Percentiles rank a stretch among this genome's conserved stretches.
These are phyloP conservation scores for Hirsutella minnesotensis DNA, from an alignment of 2,329 filamentous ascomycete species.

Conservation along the genomic window DNA sequence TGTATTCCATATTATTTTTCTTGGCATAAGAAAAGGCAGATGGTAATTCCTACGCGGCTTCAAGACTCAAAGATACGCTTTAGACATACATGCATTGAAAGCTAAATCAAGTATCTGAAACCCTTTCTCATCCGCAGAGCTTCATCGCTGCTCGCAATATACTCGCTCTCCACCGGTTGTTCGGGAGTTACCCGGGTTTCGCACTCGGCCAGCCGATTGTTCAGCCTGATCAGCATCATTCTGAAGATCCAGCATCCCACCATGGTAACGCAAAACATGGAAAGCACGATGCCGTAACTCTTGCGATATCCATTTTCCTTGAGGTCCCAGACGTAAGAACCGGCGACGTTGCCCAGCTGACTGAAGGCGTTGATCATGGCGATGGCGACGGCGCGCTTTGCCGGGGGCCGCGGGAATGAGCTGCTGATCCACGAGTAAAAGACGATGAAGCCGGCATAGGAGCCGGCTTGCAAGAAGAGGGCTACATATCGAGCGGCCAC, in stretches of 20 bases:
- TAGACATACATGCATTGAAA: too few species aligned
- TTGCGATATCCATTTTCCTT: slow-evolving; percentile 47
- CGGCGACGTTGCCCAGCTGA: slow-evolving; percentile 47
- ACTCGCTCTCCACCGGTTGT: slow-evolving; percentile 25
- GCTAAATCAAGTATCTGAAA: slow-evolving; percentile 33
- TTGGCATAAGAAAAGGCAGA: too few species aligned
- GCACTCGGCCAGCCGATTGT: slow-evolving; percentile 33
- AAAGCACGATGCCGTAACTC: slow-evolving; percentile 52
- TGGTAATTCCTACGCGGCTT: too few species aligned
- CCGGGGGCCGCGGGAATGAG: slow-evolving; percentile 44
- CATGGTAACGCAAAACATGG: slow-evolving; percentile 52
- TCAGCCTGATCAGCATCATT: slow-evolving; percentile 31
- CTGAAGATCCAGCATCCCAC: slow-evolving; percentile 37
- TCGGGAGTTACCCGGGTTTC: slow-evolving; percentile 27
- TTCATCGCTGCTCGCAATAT: slow-evolving; percentile 30
- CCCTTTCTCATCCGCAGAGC: slow-evolving; percentile 32
- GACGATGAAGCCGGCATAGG: slow-evolving; percentile 47
- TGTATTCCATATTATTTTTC: too few species aligned
- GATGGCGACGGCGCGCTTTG: slow-evolving; percentile 49
- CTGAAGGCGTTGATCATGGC: slow-evolving; percentile 48
- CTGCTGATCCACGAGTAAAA: slow-evolving; percentile 48
- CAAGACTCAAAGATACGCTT: too few species aligned
- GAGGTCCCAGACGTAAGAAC: slow-evolving; percentile 51
- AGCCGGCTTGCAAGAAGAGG: slow-evolving; percentile 45
- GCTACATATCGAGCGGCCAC: slow-evolving; percentile 46